A percentile compares a stretch with the other conserved stretches of the same genome.
phyloP scores from a whole-genome alignment of 2,329 filamentous ascomycete species.

The Phialocephala sp. region DNA sequence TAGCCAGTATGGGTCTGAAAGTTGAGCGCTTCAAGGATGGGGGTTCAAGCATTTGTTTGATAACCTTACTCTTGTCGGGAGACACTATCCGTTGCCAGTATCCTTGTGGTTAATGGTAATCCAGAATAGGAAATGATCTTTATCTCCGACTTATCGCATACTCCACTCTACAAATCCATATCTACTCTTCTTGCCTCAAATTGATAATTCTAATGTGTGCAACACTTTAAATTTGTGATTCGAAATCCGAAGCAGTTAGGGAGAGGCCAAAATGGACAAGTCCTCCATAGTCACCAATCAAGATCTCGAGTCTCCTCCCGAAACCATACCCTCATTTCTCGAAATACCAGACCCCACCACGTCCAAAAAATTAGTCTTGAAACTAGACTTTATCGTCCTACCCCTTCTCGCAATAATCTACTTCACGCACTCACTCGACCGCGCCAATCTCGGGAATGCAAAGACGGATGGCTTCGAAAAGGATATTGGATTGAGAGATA shows the following conservation, averaged over 20 bases:
- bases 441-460: slow-evolving; percentile 58
- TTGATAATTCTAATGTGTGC: too few relatives aligned
- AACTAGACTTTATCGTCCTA: slow-evolving; percentile 26
- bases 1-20: too few relatives aligned
- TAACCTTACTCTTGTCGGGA: not conserved
- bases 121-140: not conserved
- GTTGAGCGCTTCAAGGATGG: too few relatives aligned
- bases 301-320: too few relatives aligned
- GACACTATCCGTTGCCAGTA: not conserved
- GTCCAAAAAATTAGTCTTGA: slow-evolving; percentile 18
- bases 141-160: not conserved
- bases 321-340: not conserved
- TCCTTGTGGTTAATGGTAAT: too few relatives aligned
- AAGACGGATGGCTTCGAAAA: slow-evolving; percentile 53
- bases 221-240: too few relatives aligned
- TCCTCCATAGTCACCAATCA: too few relatives aligned
- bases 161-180: not conserved
- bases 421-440: slow-evolving; percentile 55
- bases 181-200: not conserved
- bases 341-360: not conserved
- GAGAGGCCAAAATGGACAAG: too few relatives aligned
- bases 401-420: slow-evolving; percentile 41
- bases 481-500: slow-evolving; percentile 59
- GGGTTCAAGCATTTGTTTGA: too few relatives aligned
- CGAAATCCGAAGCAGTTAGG: too few relatives aligned